A percentile compares a stretch with the other conserved stretches of the same genome.
These are phyloP conservation scores for Cryphonectria carpinicola DNA, from an alignment of 2,329 filamentous ascomycete species.

Conservation along the genomic window DNA sequence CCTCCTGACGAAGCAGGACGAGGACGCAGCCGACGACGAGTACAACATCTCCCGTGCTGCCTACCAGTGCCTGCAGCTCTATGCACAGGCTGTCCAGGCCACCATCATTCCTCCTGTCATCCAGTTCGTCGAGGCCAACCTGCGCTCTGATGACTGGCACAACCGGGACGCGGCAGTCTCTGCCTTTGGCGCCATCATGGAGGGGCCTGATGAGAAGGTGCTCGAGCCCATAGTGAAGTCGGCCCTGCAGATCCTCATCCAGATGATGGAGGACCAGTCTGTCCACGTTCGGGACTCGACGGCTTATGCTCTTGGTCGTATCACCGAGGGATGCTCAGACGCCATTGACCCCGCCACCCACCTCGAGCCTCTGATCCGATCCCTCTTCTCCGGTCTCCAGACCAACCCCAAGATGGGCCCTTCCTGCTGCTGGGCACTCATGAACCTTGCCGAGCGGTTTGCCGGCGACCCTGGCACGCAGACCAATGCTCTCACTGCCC, in stretches of 20 bases:
- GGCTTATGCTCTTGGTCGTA: slow-evolving; percentile 92
- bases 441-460: slow-evolving; percentile 97
- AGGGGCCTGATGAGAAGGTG: slow-evolving; percentile 91
- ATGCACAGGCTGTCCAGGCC: slow-evolving; percentile 86
- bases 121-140: slow-evolving; percentile 86
- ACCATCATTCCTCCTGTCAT: slow-evolving; percentile 87
- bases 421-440: slow-evolving; percentile 98
- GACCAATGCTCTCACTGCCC: slow-evolving; percentile 82
- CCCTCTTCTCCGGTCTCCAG: slow-evolving; percentile 86
- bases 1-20: slow-evolving; percentile 94
- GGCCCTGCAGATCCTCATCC: slow-evolving; percentile 86
- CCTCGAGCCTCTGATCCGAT: slow-evolving; percentile 81
- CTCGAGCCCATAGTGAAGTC: slow-evolving; percentile 95
- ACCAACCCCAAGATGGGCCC: slow-evolving; percentile 96
- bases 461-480: slow-evolving; percentile 79
- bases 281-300: slow-evolving; percentile 95
- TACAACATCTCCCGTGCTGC: slow-evolving; percentile 95
- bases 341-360: slow-evolving; percentile 86
- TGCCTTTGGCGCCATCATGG: slow-evolving; percentile 98
- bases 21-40: slow-evolving; percentile 94
- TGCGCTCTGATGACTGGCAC: slow-evolving; percentile 92
- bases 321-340: slow-evolving; percentile 90
- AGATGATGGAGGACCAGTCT: slow-evolving; percentile 86
- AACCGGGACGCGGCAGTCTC: slow-evolving; percentile 93
- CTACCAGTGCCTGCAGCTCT: slow-evolving; percentile 95